Evolutionary conservation across 352 stramenopile genomes (phyloP), one percentile per base, ranked within the genome.

Genomic region (Pythium grandisporangium): DNA sequence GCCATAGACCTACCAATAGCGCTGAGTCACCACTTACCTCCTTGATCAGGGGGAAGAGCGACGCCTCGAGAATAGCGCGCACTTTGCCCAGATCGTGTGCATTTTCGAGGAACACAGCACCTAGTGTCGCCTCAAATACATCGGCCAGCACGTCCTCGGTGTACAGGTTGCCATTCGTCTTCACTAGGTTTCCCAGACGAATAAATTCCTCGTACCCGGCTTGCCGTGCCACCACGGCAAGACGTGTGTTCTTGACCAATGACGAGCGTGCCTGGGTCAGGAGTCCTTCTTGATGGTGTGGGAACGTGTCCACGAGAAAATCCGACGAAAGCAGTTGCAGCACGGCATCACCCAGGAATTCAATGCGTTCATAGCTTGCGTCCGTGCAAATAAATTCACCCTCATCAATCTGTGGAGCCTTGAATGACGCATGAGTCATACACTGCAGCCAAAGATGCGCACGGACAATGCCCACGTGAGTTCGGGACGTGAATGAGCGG

Each of bases 271-370:
- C 75, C 48, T 86, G 75, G 0, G 73, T 90, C 6, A 93, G 58
- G 16, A 93, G 49, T 27, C 88, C 63, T 32, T 90, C 77, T 27
- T 93, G 75, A 30, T 91, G 79, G 47, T 89, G 70, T 21, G 80
- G 80, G 7, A 93, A 83, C 16, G 69, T 66, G 37, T 90, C 71
- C 12, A 90, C 69, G 8, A 93, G 70, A 30, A 86, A 89, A 24
- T 69, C 70, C 0, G 76, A 89, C 19, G 76, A 84, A 14, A 94
- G 54, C 14, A 92, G 38, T 45, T 94, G 74, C 11, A 94, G 53
- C 44, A 94, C 75, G 6, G 81, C 66, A 19, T 94, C 81, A 6
- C 81, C 81, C 11, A 94, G 59, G 48, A 91, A 93, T 56, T 91
- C 80, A 19, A 93, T 82, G 8, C 80, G 75, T 41, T 91, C 77